phyloP scores from a whole-genome alignment of 352 stramenopile genomes.

The Pythium rishiriense region DNA sequence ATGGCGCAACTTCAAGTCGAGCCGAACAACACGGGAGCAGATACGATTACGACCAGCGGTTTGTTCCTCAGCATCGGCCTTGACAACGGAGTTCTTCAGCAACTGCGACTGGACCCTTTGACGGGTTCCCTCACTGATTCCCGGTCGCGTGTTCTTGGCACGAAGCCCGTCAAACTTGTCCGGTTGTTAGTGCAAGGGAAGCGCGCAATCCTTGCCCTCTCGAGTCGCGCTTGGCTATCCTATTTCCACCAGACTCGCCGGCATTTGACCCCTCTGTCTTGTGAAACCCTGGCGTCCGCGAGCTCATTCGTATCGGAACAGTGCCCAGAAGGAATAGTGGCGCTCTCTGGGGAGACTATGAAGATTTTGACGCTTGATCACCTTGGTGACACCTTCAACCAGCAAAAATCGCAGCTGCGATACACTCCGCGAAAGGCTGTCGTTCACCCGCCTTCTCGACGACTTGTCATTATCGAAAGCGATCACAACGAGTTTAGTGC shows the following conservation, averaged over 20 bases:
- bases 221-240: constrained; percentile 95
- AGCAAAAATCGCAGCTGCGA: constrained; percentile 92
- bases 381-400: constrained; percentile 96
- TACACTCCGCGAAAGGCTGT: constrained; percentile 98
- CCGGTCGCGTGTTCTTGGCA: constrained; percentile 93
- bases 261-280: constrained; percentile 95
- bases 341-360: constrained; percentile 94
- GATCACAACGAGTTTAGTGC: constrained; percentile 97
- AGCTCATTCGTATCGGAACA: constrained; percentile 96
- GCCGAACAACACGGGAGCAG: constrained; percentile 41
- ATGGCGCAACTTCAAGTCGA: constrained; percentile 82
- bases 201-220: constrained; percentile 94
- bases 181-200: constrained; percentile 89
- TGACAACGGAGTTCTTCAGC: constrained; percentile 96
- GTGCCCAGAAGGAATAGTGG: constrained; percentile 96
- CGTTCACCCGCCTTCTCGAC: constrained; percentile 80
- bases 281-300: constrained; percentile 93
- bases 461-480: constrained; percentile 96
- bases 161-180: constrained; percentile 95
- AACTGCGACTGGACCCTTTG: constrained; percentile 88
- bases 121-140: constrained; percentile 85
- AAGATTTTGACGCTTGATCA: constrained; percentile 97
- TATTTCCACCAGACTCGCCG: constrained; percentile 91
- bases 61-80: constrained; percentile 90
- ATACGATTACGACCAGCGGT: constrained; percentile 59